Conservation (phyloP, 768 basidiomycete genomes). For the Tulasnella sp. region DNA sequence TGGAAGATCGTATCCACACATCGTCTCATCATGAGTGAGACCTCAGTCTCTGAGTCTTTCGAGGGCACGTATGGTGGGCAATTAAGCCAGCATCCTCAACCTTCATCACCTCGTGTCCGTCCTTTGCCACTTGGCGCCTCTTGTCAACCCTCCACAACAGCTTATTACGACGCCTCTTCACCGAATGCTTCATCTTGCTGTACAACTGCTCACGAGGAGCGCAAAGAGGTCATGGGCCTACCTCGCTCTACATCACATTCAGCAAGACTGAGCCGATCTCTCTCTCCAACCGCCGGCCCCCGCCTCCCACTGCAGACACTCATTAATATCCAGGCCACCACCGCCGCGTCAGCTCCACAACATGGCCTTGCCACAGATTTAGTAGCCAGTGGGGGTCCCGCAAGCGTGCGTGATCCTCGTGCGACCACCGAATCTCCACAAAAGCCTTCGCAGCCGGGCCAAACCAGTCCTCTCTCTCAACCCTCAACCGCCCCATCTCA, state of each 20-base stretch:
- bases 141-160: slow-evolving; percentile 11
- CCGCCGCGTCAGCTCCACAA: background rate
- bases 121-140: background rate
- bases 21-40: background rate
- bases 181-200: background rate
- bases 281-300: background rate
- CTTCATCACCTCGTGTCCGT: background rate
- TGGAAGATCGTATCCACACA: background rate
- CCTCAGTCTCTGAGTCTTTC: background rate
- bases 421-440: background rate
- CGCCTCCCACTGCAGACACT: background rate
- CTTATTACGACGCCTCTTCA: slow-evolving; percentile 8
- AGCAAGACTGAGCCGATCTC: background rate
- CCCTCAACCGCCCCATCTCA: background rate
- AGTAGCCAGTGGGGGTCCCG: background rate
- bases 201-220: background rate
- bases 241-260: slow-evolving; percentile 10
- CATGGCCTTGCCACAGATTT: background rate
- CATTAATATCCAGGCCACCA: background rate
- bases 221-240: slow-evolving; percentile 2
- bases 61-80: slow-evolving; percentile 8
- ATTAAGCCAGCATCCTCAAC: slow-evolving; percentile 5
- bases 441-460: background rate
- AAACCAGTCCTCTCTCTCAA: background rate
- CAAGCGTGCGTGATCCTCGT: background rate